These are phyloP conservation scores for Cruciata laevipes DNA, from an alignment of 257 asterid species.

Conservation along the genomic window DNA sequence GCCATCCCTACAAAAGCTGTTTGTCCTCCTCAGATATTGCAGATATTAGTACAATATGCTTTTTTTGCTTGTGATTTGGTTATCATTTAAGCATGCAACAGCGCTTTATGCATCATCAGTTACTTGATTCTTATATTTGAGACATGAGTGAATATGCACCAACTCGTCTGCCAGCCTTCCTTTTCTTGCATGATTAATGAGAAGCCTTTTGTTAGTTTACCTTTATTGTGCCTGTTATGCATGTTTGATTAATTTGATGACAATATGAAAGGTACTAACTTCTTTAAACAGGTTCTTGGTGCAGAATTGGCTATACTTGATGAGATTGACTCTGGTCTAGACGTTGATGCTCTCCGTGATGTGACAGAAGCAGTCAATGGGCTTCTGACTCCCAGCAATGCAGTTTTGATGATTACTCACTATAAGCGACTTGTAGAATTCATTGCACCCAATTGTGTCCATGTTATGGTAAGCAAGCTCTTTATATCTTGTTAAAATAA, in stretches of 20 bases:
- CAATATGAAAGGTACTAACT: slow-evolving; percentile 11
- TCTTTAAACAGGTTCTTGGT: slow-evolving; percentile 72
- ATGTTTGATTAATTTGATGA: neutral
- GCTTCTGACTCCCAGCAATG: slow-evolving; percentile 58
- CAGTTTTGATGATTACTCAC: slow-evolving; percentile 94
- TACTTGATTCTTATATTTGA: neutral
- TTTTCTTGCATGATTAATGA: neutral
- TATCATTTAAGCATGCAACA: neutral
- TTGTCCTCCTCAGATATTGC: too few relatives aligned
- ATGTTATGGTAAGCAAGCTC: slow-evolving; percentile 70
- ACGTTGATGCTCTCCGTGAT: slow-evolving; percentile 92
- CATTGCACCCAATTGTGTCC: slow-evolving; percentile 73
- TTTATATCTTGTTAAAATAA: neutral
- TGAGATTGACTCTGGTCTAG: slow-evolving; percentile 98
- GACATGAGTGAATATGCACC: neutral
- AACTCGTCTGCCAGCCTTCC: neutral
- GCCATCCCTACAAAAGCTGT: too few relatives aligned
- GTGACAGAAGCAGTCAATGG: slow-evolving; percentile 81
- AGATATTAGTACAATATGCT: neutral
- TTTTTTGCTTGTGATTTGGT: neutral
- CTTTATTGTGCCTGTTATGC: neutral
- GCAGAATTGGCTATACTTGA: slow-evolving; percentile 87
- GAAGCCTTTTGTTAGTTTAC: neutral
- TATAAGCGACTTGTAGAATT: slow-evolving; percentile 80
- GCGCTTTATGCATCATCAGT: neutral